phyloP scores from a whole-genome alignment of 2,329 filamentous ascomycete genomes.

The Stagonosporopsis cucurbitacearum region DNA sequence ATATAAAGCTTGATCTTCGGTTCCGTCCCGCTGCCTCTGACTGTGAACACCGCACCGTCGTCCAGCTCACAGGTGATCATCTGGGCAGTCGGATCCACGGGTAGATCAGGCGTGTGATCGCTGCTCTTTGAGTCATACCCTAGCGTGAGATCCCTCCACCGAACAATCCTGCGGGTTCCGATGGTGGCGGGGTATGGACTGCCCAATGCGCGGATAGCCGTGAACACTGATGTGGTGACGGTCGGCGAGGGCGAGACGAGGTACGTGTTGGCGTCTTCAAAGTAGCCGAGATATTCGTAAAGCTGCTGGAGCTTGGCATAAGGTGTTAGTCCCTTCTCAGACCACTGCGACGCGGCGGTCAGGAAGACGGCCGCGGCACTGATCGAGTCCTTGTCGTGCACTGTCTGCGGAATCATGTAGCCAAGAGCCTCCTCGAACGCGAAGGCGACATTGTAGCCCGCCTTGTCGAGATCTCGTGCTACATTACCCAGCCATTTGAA shows the following conservation, averaged over 20 bases:
- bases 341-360: slow-evolving; percentile 60
- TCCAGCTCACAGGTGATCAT: slow-evolving; percentile 70
- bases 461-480: slow-evolving; percentile 57
- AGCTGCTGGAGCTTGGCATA: slow-evolving; percentile 63
- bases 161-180: slow-evolving; percentile 59
- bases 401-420: slow-evolving; percentile 69
- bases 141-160: slow-evolving; percentile 68
- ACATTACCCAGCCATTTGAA: slow-evolving; percentile 73
- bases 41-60: slow-evolving; percentile 63
- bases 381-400: slow-evolving; percentile 70
- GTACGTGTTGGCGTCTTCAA: slow-evolving; percentile 69
- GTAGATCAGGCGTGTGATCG: slow-evolving; percentile 61
- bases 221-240: slow-evolving; percentile 62
- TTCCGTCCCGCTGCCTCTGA: slow-evolving; percentile 68
- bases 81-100: slow-evolving; percentile 63
- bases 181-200: slow-evolving; percentile 54
- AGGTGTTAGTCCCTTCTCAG: slow-evolving; percentile 60
- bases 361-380: slow-evolving; percentile 66
- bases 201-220: slow-evolving; percentile 57
- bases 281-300: slow-evolving; percentile 65
- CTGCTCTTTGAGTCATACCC: slow-evolving; percentile 64
- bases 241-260: slow-evolving; percentile 63
- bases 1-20: slow-evolving; percentile 70
- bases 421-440: slow-evolving; percentile 72
- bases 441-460: slow-evolving; percentile 60